phyloP scores from a whole-genome alignment of 768 basidiomycete genomes.

The Punctularia strigosozonata region DNA sequence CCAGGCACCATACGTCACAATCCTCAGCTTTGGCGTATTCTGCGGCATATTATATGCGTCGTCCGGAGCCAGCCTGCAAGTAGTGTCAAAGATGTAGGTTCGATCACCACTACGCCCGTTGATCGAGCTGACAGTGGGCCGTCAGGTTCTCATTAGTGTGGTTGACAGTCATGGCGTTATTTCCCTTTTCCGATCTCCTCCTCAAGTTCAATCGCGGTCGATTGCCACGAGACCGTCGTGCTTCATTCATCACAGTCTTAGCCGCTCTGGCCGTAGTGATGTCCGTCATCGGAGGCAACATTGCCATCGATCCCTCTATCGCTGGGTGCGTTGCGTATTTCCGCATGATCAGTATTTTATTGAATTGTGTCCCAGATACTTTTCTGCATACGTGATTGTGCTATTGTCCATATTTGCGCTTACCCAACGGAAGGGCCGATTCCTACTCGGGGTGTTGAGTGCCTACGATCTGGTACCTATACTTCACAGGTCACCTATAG shows the following conservation, averaged over 20 bases:
- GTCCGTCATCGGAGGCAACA: slow-evolving; percentile 44
- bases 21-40: slow-evolving; percentile 37
- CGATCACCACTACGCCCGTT: not conserved
- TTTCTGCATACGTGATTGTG: slow-evolving; percentile 45
- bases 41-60: slow-evolving; percentile 45
- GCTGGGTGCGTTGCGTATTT: slow-evolving; percentile 29
- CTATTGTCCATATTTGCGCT: slow-evolving; percentile 34
- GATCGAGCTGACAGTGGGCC: not conserved
- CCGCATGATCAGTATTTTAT: not conserved
- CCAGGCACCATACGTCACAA: slow-evolving; percentile 38
- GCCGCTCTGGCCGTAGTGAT: slow-evolving; percentile 30
- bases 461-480: slow-evolving; percentile 45
- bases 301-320: slow-evolving; percentile 43
- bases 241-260: slow-evolving; percentile 28
- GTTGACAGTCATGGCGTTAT: slow-evolving; percentile 53
- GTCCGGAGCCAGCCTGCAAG: slow-evolving; percentile 35
- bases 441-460: slow-evolving; percentile 49
- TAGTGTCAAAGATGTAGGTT: slow-evolving; percentile 49
- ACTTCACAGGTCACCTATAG: slow-evolving; percentile 28
- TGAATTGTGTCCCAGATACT: slow-evolving; percentile 31
- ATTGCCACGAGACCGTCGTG: slow-evolving; percentile 29
- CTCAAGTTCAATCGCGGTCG: slow-evolving; percentile 58
- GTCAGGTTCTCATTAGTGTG: slow-evolving; percentile 55
- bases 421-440: slow-evolving; percentile 40
- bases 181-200: slow-evolving; percentile 46